Percentiles rank a stretch among this genome's conserved stretches.
Conservation (phyloP, 1,139 yeast species). For the Nakaseomyces uthaithaninus region DNA sequence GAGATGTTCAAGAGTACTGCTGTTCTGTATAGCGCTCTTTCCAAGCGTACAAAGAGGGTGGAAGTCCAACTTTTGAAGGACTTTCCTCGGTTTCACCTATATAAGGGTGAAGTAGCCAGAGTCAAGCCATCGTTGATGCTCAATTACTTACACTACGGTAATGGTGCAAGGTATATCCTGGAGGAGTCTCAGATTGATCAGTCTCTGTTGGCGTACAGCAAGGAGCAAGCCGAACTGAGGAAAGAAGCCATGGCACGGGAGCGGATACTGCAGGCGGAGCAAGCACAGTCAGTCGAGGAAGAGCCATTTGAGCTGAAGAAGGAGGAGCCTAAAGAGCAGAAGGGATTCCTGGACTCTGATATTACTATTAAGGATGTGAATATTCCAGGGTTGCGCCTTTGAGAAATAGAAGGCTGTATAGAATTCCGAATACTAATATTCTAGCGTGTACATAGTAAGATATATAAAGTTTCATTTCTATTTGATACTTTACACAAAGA, state of each 20-base stretch:
- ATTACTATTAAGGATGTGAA: constrained; percentile 11
- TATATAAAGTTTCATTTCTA: not conserved
- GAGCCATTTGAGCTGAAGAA: constrained; percentile 2
- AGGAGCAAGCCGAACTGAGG: constrained; percentile 4
- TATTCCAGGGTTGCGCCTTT: constrained; percentile 13
- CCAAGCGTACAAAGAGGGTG: constrained; percentile 42
- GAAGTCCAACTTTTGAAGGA: constrained; percentile 67
- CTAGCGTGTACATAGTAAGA: not conserved
- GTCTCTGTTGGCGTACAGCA: not conserved
- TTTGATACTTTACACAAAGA: no score
- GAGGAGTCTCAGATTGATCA: constrained; percentile 12
- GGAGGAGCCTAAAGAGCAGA: constrained; percentile 6
- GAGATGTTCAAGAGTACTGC: constrained; percentile 23
- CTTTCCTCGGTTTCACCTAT: constrained; percentile 45
- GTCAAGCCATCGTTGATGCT: constrained; percentile 85
- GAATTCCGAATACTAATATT: no score
- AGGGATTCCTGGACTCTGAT: constrained; percentile 8
- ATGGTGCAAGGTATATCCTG: constrained; percentile 65
- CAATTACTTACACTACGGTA: constrained; percentile 58
- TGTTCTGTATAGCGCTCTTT: constrained; percentile 28
- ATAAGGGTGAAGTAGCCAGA: constrained; percentile 65
- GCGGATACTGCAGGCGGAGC: not conserved
- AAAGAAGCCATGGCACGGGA: constrained; percentile 1
- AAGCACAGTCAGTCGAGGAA: not conserved
- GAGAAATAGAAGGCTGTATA: not conserved